Conservation (phyloP, 352 stramenopile species). For the Globisporangium carolinianum region DNA sequence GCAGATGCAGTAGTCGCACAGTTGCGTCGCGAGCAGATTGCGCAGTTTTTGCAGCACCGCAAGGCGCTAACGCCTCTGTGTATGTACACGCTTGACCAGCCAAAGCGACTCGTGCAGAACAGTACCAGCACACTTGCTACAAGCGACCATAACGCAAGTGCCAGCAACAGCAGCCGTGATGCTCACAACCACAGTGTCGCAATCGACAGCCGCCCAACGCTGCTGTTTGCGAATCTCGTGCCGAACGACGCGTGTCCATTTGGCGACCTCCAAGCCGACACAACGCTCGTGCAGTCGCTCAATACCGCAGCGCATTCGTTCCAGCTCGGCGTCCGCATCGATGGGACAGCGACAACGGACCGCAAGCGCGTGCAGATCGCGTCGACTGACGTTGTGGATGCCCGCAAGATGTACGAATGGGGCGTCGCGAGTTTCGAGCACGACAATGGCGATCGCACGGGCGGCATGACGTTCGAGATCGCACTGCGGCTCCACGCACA, state of each 20-base stretch:
- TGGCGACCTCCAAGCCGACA: slow-evolving; percentile 47
- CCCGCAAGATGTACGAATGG: slow-evolving; percentile 41
- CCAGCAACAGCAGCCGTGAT: slow-evolving; percentile 1
- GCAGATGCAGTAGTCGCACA: not conserved
- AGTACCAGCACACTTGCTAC: not conserved
- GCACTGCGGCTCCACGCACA: slow-evolving; percentile 32
- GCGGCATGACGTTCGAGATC: slow-evolving; percentile 66
- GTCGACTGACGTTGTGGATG: slow-evolving; percentile 37
- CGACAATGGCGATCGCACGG: not conserved
- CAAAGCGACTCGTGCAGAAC: not conserved
- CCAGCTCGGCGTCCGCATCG: slow-evolving; percentile 42
- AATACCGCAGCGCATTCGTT: slow-evolving; percentile 17
- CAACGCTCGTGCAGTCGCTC: slow-evolving; percentile 35
- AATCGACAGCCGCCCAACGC: not conserved
- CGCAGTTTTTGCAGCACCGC: slow-evolving; percentile 14
- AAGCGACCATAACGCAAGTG: not conserved
- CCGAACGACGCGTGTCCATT: slow-evolving; percentile 35
- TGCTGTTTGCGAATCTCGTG: slow-evolving; percentile 19
- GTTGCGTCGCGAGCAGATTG: slow-evolving; percentile 8
- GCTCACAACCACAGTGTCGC: too few relatives aligned
- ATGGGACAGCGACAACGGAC: slow-evolving; percentile 19
- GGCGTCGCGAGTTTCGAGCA: slow-evolving; percentile 12
- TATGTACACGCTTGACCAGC: slow-evolving; percentile 35
- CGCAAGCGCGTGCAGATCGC: slow-evolving; percentile 39
- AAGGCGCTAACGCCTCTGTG: slow-evolving; percentile 16